A percentile compares a stretch with the other conserved stretches of the same genome.
Evolutionary conservation across 257 asterid genomes (phyloP).

Genomic region (Solanum rostratum): DNA sequence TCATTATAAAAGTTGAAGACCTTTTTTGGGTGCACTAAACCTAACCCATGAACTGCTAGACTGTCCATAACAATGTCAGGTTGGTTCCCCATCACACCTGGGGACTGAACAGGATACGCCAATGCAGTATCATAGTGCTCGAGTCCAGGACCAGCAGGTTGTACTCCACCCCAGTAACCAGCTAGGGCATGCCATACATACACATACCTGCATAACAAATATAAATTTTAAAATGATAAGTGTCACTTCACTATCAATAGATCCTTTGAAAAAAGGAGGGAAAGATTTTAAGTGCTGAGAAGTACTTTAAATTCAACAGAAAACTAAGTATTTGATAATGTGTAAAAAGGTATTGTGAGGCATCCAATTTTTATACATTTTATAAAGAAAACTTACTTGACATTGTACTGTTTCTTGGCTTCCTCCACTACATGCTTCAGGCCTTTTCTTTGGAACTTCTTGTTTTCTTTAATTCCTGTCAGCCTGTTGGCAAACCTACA

Average conservation of each 20-base stretch:
- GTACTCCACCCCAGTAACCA: constrained; percentile 98
- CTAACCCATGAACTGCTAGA: constrained; percentile 85
- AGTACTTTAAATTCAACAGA: background rate
- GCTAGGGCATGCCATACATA: constrained; percentile 97
- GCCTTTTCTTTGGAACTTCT: constrained; percentile 71
- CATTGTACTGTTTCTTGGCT: constrained; percentile 51
- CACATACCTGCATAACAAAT: constrained; percentile 33
- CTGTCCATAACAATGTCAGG: constrained; percentile 97
- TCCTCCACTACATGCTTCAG: constrained; percentile 60
- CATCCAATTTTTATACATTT: background rate
- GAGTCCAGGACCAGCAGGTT: constrained; percentile 75
- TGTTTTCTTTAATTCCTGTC: constrained; percentile 74
- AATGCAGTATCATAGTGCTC: constrained; percentile 81
- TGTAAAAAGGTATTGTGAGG: background rate
- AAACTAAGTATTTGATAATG: background rate
- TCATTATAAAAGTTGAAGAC: constrained; percentile 87
- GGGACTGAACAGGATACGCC: constrained; percentile 87
- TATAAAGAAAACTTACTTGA: constrained; percentile 36
- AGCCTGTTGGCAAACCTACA: constrained; percentile 82
- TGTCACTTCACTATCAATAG: background rate
- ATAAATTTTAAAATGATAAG: background rate
- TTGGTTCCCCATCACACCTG: constrained; percentile 87
- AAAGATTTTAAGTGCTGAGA: background rate
- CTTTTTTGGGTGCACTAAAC: constrained; percentile 84
- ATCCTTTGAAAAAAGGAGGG: background rate